A percentile compares a stretch with the other conserved stretches of the same genome.
phyloP scores from a whole-genome alignment of 257 asterid species.

The Solanum sitiens region DNA sequence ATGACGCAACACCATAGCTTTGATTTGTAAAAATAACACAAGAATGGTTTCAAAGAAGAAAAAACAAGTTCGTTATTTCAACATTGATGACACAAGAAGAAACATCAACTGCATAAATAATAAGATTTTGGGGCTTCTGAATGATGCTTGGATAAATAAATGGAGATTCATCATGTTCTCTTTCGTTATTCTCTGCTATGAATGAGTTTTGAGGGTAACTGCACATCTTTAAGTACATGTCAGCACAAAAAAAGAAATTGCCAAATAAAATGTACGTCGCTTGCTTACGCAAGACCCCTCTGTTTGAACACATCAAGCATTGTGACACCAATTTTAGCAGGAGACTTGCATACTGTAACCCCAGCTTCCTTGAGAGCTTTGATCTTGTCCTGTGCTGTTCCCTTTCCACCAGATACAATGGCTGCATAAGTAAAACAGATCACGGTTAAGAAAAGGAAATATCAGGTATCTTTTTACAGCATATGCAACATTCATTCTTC shows the following conservation, averaged over 20 bases:
- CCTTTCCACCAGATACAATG: slow-evolving; percentile 79
- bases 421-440: slow-evolving; percentile 35
- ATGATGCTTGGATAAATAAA: not conserved
- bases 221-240: not conserved
- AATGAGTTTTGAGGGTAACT: not conserved
- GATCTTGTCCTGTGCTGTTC: slow-evolving; percentile 89
- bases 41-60: not conserved
- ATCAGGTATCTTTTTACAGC: not conserved
- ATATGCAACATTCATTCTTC: not conserved
- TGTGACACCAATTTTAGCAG: slow-evolving; percentile 83
- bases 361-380: slow-evolving; percentile 77
- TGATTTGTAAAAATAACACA: not conserved
- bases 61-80: not conserved
- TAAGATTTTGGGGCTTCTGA: not conserved
- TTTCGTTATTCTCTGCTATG: not conserved
- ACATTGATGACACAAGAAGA: not conserved
- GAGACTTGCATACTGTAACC: slow-evolving; percentile 85
- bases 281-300: slow-evolving; percentile 60
- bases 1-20: not conserved
- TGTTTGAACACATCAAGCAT: slow-evolving; percentile 87
- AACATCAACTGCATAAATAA: not conserved
- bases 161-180: not conserved
- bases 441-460: not conserved
- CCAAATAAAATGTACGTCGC: not conserved
- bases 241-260: not conserved